A percentile compares a stretch with the other conserved stretches of the same genome.
Conservation (phyloP, 306 rosid genomes). For the Datisca glomerata region DNA sequence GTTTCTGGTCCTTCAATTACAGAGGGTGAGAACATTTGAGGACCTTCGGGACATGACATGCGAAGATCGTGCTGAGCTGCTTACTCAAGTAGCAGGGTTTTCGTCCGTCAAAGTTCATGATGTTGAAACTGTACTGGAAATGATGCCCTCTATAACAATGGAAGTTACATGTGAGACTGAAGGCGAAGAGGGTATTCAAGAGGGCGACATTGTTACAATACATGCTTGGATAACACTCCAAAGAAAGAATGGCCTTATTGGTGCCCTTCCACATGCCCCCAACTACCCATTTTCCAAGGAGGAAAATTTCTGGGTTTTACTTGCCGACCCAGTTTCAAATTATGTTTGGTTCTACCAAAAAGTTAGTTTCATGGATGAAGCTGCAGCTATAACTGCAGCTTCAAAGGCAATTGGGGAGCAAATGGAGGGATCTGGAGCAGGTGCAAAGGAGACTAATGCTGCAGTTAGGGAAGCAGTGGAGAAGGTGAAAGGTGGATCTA, state of each 20-base stretch:
- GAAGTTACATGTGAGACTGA: slow-evolving; percentile 78
- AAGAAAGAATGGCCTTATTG: slow-evolving; percentile 59
- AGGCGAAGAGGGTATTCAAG: slow-evolving; percentile 95
- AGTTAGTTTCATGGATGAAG: slow-evolving; percentile 90
- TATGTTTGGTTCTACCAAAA: slow-evolving; percentile 89
- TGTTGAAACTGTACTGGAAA: slow-evolving; percentile 65
- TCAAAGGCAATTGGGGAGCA: slow-evolving; percentile 89
- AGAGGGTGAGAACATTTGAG: slow-evolving; percentile 90
- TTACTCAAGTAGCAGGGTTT: slow-evolving; percentile 66
- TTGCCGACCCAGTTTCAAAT: slow-evolving; percentile 65
- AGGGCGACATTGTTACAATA: slow-evolving; percentile 79
- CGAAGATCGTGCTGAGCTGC: slow-evolving; percentile 76
- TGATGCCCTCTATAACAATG: slow-evolving; percentile 74
- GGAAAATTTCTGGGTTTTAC: slow-evolving; percentile 83
- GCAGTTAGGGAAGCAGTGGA: slow-evolving; percentile 69
- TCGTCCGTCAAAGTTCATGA: slow-evolving; percentile 63
- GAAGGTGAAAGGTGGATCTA: slow-evolving; percentile 75
- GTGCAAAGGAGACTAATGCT: slow-evolving; percentile 53
- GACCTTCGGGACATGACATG: slow-evolving; percentile 71
- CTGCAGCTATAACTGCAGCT: slow-evolving; percentile 71
- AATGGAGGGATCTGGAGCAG: slow-evolving; percentile 87
- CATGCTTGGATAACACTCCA: slow-evolving; percentile 74
- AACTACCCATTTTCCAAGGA: slow-evolving; percentile 84
- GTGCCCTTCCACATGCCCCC: slow-evolving; percentile 94
- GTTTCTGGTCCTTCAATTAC: slow-evolving; percentile 15